Conservation (phyloP, 257 asterid genomes). For the Cruciata laevipes region DNA sequence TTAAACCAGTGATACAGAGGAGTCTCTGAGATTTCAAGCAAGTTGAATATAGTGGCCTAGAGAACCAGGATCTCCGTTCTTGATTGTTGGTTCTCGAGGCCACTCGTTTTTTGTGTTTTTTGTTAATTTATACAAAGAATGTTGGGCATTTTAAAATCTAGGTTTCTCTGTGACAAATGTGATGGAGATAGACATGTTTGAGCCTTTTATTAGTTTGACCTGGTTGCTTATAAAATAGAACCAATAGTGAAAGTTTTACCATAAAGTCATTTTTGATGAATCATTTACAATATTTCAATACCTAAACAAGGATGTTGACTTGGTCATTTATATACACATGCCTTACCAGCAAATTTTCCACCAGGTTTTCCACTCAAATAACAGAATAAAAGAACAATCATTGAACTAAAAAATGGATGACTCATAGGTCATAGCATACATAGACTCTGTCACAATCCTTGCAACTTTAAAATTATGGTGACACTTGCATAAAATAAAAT, state of each 20-base stretch:
- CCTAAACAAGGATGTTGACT: neutral
- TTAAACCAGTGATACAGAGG: neutral
- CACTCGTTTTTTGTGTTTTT: constrained; percentile 4
- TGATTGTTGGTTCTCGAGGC: constrained; percentile 19
- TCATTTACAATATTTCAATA: too few relatives aligned
- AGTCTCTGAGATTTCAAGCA: too few relatives aligned
- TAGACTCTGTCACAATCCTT: neutral
- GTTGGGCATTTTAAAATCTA: constrained; percentile 9
- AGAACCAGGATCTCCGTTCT: neutral
- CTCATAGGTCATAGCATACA: neutral
- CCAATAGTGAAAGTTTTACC: neutral
- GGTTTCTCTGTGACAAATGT: neutral
- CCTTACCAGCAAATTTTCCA: neutral
- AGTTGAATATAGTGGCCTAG: too few relatives aligned
- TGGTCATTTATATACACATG: neutral
- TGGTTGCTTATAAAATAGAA: neutral
- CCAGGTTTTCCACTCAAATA: neutral
- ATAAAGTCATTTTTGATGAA: neutral
- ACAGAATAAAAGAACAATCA: neutral
- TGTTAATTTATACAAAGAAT: neutral
- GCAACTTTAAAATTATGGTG: neutral
- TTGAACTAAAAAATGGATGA: neutral
- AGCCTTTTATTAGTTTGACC: neutral
- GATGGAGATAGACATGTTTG: neutral
- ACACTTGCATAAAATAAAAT: too few relatives aligned